Evolutionary conservation across 768 basidiomycete species (phyloP).

Genomic region (Lactarius sp.): DNA sequence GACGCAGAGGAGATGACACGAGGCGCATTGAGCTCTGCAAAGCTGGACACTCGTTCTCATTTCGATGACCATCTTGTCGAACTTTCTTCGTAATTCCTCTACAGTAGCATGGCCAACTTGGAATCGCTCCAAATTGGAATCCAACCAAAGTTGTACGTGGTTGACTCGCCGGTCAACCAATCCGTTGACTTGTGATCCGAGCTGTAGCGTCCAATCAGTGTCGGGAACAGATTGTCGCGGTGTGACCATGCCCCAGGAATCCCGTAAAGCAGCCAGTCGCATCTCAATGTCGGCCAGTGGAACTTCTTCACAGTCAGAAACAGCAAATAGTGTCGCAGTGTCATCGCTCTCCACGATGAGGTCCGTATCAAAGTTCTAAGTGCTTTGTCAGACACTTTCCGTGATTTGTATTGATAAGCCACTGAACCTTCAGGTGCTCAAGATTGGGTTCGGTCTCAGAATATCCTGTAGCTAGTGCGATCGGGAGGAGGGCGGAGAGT

Average conservation of each 20-base stretch:
- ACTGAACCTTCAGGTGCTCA: conserved; percentile 47
- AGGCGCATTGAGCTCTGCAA: conserved; percentile 44
- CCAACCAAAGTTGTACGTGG: conserved; percentile 50
- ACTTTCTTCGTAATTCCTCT: conserved; percentile 40
- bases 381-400: not conserved
- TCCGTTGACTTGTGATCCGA: conserved; percentile 37
- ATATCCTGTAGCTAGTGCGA: conserved; percentile 46
- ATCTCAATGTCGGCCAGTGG: conserved; percentile 29
- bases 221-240: conserved; percentile 38
- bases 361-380: conserved; percentile 52
- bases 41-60: conserved; percentile 43
- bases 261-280: conserved; percentile 27
- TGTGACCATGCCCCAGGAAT: conserved; percentile 32
- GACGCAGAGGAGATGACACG: conserved; percentile 48
- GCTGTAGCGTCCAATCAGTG: conserved; percentile 37
- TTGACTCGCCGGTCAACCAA: conserved; percentile 41
- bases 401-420: not conserved
- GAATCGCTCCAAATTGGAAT: conserved; percentile 46
- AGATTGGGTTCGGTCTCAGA: conserved; percentile 41
- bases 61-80: conserved; percentile 42
- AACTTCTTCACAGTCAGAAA: conserved; percentile 29
- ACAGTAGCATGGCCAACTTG: conserved; percentile 40
- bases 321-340: conserved; percentile 33
- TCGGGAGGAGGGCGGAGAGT: conserved; percentile 39
- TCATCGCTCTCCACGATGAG: conserved; percentile 37